Evolutionary conservation across 2,329 filamentous ascomycete genomes (phyloP), one percentile per base, ranked within the genome.

Genomic region (Trichoderma endophyticum): DNA sequence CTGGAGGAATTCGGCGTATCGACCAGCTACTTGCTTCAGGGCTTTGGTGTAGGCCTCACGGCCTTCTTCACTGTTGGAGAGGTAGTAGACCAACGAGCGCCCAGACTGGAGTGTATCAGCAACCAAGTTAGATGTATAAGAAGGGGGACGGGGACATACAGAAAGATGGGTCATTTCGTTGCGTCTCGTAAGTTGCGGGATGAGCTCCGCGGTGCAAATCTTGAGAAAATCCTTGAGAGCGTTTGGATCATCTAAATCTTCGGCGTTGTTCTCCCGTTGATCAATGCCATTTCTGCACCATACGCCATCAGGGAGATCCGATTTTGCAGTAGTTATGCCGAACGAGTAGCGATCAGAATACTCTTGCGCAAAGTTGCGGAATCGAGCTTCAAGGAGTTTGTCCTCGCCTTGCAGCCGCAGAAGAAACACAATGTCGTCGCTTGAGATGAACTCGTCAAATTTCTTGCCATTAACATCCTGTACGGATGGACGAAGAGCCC

Each of bases 1-100:
- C 70, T 77, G 79, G 14, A 87, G 79, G 71, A 85, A 86, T 14
- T 86, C 84, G 69, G 78, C 74, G 76, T 84, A 86, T 73, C 81
- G 82, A 72, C 82, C 82, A 1, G 86, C 85, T 2, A 86, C 75
- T 4, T 81, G 79, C 18, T 79, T 77, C 63, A 87, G 79, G 6
- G 78, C 75, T 1, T 75, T 60, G 5, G 80, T 76, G 75, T 83
- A 86, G 1, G 71, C 73, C 3, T 81, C 77, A 3, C 81, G 80
- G 36, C 83, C 79, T 9, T 72, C 34, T 0, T 78, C 69, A 6
- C 73, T 69, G 51, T 72, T 70, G 65, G 71, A 72, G 65, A 78
- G 76, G 73, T 78, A 83, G 72, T 81, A 82, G 9, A 82, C 79
- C 1, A 83, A 72, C 2, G 81, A 83, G 67, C 82, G 82, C 1